Evolutionary conservation across 257 asterid species (phyloP), one percentile per base, ranked within the genome.

Genomic region (Nicotiana paniculata): DNA sequence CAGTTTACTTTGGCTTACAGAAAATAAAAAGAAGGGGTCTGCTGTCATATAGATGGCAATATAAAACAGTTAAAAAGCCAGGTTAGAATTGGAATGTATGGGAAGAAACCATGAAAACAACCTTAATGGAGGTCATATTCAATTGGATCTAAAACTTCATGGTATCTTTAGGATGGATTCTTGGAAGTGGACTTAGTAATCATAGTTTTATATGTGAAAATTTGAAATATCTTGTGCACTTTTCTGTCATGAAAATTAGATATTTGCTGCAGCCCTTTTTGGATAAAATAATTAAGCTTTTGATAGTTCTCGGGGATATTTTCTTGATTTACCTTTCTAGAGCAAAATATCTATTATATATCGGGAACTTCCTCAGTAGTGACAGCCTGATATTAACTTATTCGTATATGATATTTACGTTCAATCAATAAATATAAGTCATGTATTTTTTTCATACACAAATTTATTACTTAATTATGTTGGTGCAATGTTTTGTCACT

Each of bases 71-170:
- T 13, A 57, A 57, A 57, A 57, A 57, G 62, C 3, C n/a, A 57
- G 62, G 62, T 4, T 57, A 17, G 62, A 15, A 57, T 57, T 8
- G 62, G 9, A 57, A 17, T 57, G n/a, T 57, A 17, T 57, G 62
- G 62, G 24, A 17, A 8, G 9, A 17, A 57, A 17, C 3, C 62
- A 57, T 57, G 62, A 57, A 57, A 57, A 48, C 39, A 48, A 74
- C 43, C 43, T 74, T 74, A 74, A 48, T 74, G 79, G 62, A 74
- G 6, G 79, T 74, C 79, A 33, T 6, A 74, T 74, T 74, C 79
- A 1, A 0, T 48, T 74, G 43, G 79, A 74, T 74, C 79, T 74
- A 26, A 13, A 74, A 74, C 62, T 48, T 3, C 17, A 2, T 53
- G 28, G 43, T 24, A 74, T 48, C 79, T 74, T 74, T 72, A 28